A percentile compares a stretch with the other conserved stretches of the same genome.
Conservation (phyloP, 345 rosid species). For the Limnanthes douglasii region DNA sequence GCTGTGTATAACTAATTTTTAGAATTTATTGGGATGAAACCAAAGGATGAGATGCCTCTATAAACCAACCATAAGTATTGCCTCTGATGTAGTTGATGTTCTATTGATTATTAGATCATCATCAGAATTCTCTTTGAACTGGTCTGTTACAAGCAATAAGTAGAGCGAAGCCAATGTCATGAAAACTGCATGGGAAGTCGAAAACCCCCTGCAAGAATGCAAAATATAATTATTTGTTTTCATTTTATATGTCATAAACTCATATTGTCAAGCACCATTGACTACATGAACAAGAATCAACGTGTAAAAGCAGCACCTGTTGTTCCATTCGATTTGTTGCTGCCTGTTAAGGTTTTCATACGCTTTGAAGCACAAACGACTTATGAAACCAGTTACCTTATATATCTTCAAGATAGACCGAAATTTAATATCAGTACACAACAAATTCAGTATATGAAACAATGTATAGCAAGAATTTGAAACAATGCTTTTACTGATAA, state of each 20-base stretch:
- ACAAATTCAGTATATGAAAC: not conserved
- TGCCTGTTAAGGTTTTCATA: conserved; percentile 34
- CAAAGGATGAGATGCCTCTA: not conserved
- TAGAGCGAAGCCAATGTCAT: conserved; percentile 50
- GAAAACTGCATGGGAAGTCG: conserved; percentile 67
- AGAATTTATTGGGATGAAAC: conserved; percentile 1
- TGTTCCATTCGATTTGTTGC: conserved; percentile 73
- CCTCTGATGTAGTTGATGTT: conserved; percentile 34
- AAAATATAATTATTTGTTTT: conserved; percentile 1
- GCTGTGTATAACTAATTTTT: too few species aligned
- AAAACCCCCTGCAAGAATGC: conserved; percentile 55
- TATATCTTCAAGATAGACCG: conserved; percentile 38
- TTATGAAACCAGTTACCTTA: conserved; percentile 35
- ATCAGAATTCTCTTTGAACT: conserved; percentile 35
- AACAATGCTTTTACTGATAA: too few species aligned
- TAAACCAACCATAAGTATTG: conserved; percentile 50
- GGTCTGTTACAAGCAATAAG: conserved; percentile 40
- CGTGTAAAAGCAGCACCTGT: conserved; percentile 25
- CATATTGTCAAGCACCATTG: not conserved
- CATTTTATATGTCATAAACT: not conserved
- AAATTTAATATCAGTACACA: not conserved
- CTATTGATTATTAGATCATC: conserved; percentile 37
- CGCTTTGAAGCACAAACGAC: conserved; percentile 30
- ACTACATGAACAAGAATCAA: not conserved
- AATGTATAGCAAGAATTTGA: too few species aligned